Conservation (phyloP, 495 filamentous ascomycete genomes). For the Penicillium canescens region DNA sequence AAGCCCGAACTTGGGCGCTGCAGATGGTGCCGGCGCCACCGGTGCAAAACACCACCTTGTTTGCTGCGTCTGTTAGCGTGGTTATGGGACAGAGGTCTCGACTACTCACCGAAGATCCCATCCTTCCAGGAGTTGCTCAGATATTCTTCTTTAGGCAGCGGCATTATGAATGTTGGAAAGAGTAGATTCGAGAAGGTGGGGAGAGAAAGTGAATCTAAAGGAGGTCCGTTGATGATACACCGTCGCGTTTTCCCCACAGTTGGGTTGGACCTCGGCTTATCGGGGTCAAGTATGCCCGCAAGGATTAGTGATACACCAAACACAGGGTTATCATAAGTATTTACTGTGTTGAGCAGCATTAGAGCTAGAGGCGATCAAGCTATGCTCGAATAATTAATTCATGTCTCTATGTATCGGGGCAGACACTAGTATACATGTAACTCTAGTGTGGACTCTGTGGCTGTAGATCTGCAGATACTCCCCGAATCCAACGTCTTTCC, state of each 20-base stretch:
- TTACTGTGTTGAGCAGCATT: no score
- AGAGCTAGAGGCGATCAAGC: no score
- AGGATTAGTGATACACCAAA: no score
- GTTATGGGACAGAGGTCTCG: not conserved
- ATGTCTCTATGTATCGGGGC: no score
- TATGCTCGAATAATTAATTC: no score
- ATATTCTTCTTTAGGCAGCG: conserved; percentile 69
- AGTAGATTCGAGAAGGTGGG: not conserved
- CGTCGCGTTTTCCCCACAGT: conserved; percentile 27
- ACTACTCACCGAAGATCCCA: conserved; percentile 70
- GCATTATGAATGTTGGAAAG: conserved; percentile 34
- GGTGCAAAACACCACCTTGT: conserved; percentile 94
- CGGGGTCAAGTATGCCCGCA: no score
- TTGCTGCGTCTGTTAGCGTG: conserved; percentile 48
- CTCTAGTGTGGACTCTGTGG: no score
- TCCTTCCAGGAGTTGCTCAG: conserved; percentile 81
- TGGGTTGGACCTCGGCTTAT: conserved; percentile 21
- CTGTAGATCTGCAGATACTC: no score
- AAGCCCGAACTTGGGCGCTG: conserved; percentile 85
- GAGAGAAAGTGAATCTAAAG: not conserved
- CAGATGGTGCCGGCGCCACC: conserved; percentile 94
- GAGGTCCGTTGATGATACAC: not conserved
- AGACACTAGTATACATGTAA: no score
- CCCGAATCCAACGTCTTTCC: no score
- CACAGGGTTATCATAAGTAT: no score